phyloP scores from a whole-genome alignment of 2,329 filamentous ascomycete species.

The Hymenoscyphus albidus region DNA sequence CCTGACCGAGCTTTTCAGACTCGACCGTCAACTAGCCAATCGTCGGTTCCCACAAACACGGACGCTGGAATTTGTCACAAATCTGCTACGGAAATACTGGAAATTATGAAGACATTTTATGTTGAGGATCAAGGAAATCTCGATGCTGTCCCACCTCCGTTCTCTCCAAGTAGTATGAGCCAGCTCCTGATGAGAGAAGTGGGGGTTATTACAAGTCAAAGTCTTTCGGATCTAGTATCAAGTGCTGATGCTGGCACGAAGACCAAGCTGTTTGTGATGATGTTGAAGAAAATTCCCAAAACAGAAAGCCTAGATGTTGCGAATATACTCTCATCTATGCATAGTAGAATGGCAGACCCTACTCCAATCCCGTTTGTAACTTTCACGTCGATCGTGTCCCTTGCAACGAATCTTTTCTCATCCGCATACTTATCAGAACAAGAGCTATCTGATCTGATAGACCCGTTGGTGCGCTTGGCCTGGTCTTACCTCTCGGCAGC shows the following conservation, averaged over 20 bases:
- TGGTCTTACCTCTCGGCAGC: slow-evolving; percentile 81
- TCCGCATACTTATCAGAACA: slow-evolving; percentile 47
- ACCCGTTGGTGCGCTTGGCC: slow-evolving; percentile 64
- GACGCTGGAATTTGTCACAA: slow-evolving; percentile 33
- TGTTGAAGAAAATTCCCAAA: slow-evolving; percentile 50
- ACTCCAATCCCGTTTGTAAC: slow-evolving; percentile 46
- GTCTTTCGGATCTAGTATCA: slow-evolving; percentile 41
- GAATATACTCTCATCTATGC: slow-evolving; percentile 48
- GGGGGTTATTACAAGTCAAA: slow-evolving; percentile 47
- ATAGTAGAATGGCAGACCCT: slow-evolving; percentile 42
- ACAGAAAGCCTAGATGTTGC: slow-evolving; percentile 45
- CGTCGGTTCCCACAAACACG: slow-evolving; percentile 25
- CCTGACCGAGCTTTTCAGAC: slow-evolving; percentile 59
- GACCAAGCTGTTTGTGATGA: slow-evolving; percentile 55
- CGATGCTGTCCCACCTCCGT: slow-evolving; percentile 58
- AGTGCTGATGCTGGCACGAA: slow-evolving; percentile 51
- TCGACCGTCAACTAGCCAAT: slow-evolving; percentile 29
- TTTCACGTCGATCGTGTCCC: slow-evolving; percentile 56
- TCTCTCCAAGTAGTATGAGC: slow-evolving; percentile 51
- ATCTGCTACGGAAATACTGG: slow-evolving; percentile 51
- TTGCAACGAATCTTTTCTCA: slow-evolving; percentile 54
- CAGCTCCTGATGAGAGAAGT: slow-evolving; percentile 62
- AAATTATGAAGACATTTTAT: slow-evolving; percentile 63
- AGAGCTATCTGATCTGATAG: slow-evolving; percentile 61
- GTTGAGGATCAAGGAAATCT: slow-evolving; percentile 66